These are phyloP conservation scores for Fomitopsis serialis DNA, from an alignment of 768 basidiomycete genomes.

Conservation along the genomic window DNA sequence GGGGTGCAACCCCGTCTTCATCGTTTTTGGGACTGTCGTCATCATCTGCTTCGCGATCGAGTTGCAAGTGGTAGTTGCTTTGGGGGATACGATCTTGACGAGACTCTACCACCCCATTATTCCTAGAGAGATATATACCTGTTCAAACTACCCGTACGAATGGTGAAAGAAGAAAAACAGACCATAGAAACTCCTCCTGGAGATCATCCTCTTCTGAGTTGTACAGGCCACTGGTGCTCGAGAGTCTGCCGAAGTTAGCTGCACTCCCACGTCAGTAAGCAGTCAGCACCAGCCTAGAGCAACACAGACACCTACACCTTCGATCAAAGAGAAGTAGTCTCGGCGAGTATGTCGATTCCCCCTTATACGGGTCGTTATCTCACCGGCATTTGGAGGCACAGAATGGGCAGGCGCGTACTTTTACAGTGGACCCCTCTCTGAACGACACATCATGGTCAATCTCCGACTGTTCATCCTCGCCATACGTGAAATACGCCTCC, in stretches of 20 bases:
- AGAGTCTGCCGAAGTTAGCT: constrained; percentile 67
- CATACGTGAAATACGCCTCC: constrained; percentile 58
- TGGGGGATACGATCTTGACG: constrained; percentile 46
- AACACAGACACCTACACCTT: constrained; percentile 42
- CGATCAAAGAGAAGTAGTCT: constrained; percentile 62
- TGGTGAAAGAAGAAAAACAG: neutral
- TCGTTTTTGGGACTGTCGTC: constrained; percentile 8
- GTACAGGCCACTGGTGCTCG: constrained; percentile 35
- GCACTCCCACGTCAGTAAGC: neutral
- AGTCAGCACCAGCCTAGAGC: neutral
- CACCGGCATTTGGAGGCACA: neutral
- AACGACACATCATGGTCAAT: constrained; percentile 60
- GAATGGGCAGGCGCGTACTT: constrained; percentile 33
- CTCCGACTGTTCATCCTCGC: constrained; percentile 36
- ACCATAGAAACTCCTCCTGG: neutral
- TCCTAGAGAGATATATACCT: constrained; percentile 32
- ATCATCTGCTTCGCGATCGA: constrained; percentile 25
- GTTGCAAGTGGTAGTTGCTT: constrained; percentile 49
- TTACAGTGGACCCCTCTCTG: constrained; percentile 46
- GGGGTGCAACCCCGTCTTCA: neutral
- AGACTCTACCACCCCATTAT: constrained; percentile 42
- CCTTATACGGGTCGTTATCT: constrained; percentile 18
- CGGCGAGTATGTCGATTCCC: constrained; percentile 51
- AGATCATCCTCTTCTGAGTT: constrained; percentile 18
- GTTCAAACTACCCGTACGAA: neutral